phyloP scores from a whole-genome alignment of 2,329 filamentous ascomycete species.

The Botrytis sinoallii region DNA sequence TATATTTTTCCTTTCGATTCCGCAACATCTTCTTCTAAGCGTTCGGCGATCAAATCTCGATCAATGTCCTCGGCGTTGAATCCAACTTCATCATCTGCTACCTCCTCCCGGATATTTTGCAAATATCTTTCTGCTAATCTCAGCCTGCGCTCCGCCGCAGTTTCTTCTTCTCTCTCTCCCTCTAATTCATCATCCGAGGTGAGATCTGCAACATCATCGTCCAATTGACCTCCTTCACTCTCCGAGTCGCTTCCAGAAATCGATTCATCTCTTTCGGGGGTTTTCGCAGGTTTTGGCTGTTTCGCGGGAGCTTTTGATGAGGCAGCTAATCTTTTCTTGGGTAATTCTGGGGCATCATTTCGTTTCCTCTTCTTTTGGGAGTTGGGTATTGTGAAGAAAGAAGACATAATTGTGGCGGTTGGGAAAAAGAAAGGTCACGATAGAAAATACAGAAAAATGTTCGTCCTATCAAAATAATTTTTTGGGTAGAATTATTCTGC shows the following conservation, averaged over 20 bases:
- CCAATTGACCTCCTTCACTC: slow-evolving; percentile 53
- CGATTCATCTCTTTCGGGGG: slow-evolving; percentile 54
- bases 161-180: slow-evolving; percentile 67
- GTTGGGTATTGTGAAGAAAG: slow-evolving; percentile 88
- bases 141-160: slow-evolving; percentile 81
- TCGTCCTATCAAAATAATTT: slow-evolving; percentile 19
- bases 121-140: slow-evolving; percentile 90
- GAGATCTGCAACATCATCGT: slow-evolving; percentile 52
- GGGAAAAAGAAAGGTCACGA: not conserved
- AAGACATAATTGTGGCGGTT: slow-evolving; percentile 63
- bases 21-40: slow-evolving; percentile 86
- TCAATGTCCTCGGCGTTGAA: slow-evolving; percentile 96
- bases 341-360: slow-evolving; percentile 49
- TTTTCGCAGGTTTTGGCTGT: slow-evolving; percentile 42
- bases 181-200: slow-evolving; percentile 58
- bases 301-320: slow-evolving; percentile 34
- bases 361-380: slow-evolving; percentile 91
- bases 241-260: slow-evolving; percentile 82
- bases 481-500: slow-evolving; percentile 23
- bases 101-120: slow-evolving; percentile 80
- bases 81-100: slow-evolving; percentile 65
- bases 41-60: slow-evolving; percentile 83
- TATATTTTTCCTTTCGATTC: slow-evolving; percentile 90
- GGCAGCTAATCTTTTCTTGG: slow-evolving; percentile 58
- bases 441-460: slow-evolving; percentile 18